Evolutionary conservation across 768 basidiomycete genomes (phyloP), one percentile per base, ranked within the genome.

Genomic region (Collybia mongolica): DNA sequence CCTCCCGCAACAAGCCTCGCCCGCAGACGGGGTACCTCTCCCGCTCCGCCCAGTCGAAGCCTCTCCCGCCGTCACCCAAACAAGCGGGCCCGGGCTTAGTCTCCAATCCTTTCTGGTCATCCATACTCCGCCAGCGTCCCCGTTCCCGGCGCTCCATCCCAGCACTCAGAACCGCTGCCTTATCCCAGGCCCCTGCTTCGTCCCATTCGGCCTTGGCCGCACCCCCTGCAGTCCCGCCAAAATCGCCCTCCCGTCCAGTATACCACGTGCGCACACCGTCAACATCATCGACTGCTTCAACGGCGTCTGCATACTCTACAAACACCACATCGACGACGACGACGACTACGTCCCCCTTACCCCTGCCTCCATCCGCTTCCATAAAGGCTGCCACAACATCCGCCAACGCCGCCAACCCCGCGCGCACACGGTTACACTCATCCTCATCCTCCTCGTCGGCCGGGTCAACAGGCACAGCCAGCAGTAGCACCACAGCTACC

Each of bases 81-180:
- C 53, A 41, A 3, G 2, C 23, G 2, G 26, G 1, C 23, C n/a
- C 32, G 7, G 32, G 32, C 7, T 3, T 14, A 9, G 23, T 20
- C 26, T 28, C 46, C 6, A 38, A 26, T n/a, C 64, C 70, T 2
- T 69, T 74, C 54, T 77, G 73, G 74, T 58, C 74, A 6, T 58
- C 58, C 8, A 55, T 69, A 44, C 64, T 74, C 39, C 68, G 66
- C 5, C 65, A 70, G 49, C 66, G 70, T 15, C 61, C 69, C 29
- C 69, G 64, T 44, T 60, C 66, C 28, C 65, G 70, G 36, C 61
- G 66, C 20, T 68, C 66, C 6, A 56, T 39, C n/a, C 46, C 46
- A 18, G 24, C 36, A 2, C 23, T 47, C 14, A 38, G 24, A 37
- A 32, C 1, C 15, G 35, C 12, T 8, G 19, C 29, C 5, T 5